Evolutionary conservation across 2,329 filamentous ascomycete species (phyloP).

Genomic region (Colletotrichum incanum): DNA sequence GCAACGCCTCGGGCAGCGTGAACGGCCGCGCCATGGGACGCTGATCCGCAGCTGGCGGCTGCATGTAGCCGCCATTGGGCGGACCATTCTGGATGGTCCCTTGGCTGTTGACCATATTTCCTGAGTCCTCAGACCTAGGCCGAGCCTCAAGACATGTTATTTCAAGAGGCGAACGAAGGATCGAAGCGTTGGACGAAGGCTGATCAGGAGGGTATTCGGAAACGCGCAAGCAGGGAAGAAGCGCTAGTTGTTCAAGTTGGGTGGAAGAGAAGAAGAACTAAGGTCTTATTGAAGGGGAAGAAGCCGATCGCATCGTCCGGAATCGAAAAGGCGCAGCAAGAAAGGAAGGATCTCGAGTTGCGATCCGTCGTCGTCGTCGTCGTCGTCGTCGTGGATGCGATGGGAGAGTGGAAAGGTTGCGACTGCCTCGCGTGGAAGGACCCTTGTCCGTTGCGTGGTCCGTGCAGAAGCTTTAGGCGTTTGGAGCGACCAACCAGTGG

Average conservation of each 20-base stretch:
- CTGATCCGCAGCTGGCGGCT: constrained; percentile 37
- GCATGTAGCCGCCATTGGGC: constrained; percentile 39
- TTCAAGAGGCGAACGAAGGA: constrained; percentile 1
- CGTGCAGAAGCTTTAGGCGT: constrained; percentile 40
- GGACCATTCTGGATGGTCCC: constrained; percentile 40
- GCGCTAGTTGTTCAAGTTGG: not conserved
- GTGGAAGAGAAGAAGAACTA: not conserved
- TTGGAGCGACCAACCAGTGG: constrained; percentile 32
- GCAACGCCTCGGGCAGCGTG: constrained; percentile 81
- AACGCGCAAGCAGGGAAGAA: constrained; percentile 6
- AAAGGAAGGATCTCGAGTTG: constrained; percentile 21
- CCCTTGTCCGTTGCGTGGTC: constrained; percentile 38
- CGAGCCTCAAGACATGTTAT: constrained; percentile 39
- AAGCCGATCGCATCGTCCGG: constrained; percentile 10
- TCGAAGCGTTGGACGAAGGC: constrained; percentile 15
- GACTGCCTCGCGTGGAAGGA: constrained; percentile 44
- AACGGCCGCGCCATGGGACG: constrained; percentile 61
- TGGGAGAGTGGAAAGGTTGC: constrained; percentile 42
- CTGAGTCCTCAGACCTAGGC: constrained; percentile 28
- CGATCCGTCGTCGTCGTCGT: constrained; percentile 36
- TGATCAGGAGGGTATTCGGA: constrained; percentile 23
- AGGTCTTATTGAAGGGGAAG: not conserved
- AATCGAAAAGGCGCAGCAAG: constrained; percentile 7
- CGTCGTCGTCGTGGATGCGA: constrained; percentile 35
- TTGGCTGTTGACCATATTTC: constrained; percentile 38